Conservation (phyloP, 2,329 filamentous ascomycete genomes). For the Rachicladosporium sp. region DNA sequence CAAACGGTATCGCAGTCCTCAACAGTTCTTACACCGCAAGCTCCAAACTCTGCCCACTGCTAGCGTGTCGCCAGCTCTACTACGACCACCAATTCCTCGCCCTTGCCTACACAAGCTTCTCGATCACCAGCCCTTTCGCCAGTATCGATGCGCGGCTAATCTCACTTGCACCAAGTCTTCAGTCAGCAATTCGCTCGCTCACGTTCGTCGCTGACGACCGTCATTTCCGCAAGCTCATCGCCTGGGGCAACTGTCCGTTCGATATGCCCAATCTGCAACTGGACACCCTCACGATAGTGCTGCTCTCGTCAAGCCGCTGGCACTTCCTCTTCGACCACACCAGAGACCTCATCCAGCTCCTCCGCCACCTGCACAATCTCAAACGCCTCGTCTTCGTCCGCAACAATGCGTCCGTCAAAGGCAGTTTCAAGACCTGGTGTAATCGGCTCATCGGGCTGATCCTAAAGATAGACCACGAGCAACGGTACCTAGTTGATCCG, state of each 20-base stretch:
- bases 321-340: constrained; percentile 26
- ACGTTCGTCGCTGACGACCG: constrained; percentile 19
- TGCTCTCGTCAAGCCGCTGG: constrained; percentile 21
- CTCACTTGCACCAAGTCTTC: constrained; percentile 16
- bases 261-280: constrained; percentile 19
- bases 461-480: constrained; percentile 29
- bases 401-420: constrained; percentile 24
- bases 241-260: constrained; percentile 24
- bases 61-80: constrained; percentile 27
- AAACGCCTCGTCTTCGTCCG: constrained; percentile 23
- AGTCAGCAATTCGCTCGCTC: constrained; percentile 22
- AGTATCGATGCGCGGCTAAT: constrained; percentile 17
- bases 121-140: constrained; percentile 22
- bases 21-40: constrained; percentile 20
- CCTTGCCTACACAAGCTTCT: constrained; percentile 25
- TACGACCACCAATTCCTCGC: constrained; percentile 25
- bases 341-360: constrained; percentile 19
- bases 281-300: constrained; percentile 22
- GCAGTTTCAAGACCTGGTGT: constrained; percentile 26
- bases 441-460: constrained; percentile 27
- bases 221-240: constrained; percentile 20
- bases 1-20: constrained; percentile 9
- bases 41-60: constrained; percentile 20
- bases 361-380: constrained; percentile 25
- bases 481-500: constrained; percentile 25